These are phyloP conservation scores for Phaeosphaeria sp. DNA, from an alignment of 2,329 filamentous ascomycete genomes.

Conservation along the genomic window DNA sequence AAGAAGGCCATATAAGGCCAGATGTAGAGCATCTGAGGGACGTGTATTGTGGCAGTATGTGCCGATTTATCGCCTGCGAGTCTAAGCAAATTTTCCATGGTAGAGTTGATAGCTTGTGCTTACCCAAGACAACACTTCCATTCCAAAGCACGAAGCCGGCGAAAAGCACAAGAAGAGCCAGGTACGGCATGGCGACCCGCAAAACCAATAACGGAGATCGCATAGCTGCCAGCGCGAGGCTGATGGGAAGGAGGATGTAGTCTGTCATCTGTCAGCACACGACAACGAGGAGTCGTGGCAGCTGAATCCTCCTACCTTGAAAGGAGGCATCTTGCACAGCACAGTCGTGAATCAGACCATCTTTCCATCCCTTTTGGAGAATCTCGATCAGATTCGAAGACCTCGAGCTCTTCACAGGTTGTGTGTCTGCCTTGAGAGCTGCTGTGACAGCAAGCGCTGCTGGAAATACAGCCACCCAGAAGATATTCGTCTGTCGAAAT, in stretches of 20 bases:
- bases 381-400: conserved; percentile 5
- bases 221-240: conserved; percentile 66
- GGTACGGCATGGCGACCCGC: conserved; percentile 56
- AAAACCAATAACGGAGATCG: conserved; percentile 51
- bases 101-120: conserved; percentile 20
- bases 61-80: conserved; percentile 85
- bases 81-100: conserved; percentile 14
- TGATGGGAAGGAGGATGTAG: conserved; percentile 56
- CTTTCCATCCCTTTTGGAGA: conserved; percentile 29
- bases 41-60: conserved; percentile 86
- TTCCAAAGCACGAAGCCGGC: conserved; percentile 83
- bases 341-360: conserved; percentile 30
- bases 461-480: conserved; percentile 87
- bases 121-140: conserved; percentile 87
- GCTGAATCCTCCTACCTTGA: conserved; percentile 22
- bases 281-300: background rate
- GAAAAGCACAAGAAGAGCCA: conserved; percentile 73
- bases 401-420: background rate
- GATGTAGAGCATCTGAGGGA: conserved; percentile 93
- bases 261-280: conserved; percentile 25
- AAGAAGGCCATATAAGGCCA: conserved; percentile 92
- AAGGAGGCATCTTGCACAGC: conserved; percentile 29
- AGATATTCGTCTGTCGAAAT: conserved; percentile 95
- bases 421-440: conserved; percentile 26
- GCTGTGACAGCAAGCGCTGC: conserved; percentile 58